phyloP scores from a whole-genome alignment of 2,329 filamentous ascomycete species.

The Dendrostoma leiphaemia region DNA sequence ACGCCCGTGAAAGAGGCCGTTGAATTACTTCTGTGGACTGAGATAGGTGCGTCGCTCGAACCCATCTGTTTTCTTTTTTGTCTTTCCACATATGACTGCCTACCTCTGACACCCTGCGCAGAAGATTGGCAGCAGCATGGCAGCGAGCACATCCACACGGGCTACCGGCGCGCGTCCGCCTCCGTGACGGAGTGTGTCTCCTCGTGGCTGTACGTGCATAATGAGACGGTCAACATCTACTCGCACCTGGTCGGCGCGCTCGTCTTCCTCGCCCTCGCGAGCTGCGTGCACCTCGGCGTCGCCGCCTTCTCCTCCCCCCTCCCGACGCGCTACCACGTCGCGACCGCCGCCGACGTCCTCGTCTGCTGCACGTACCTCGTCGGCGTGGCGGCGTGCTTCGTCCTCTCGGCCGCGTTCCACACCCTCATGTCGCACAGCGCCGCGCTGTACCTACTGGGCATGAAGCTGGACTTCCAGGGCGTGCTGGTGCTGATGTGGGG shows the following conservation, averaged over 20 bases:
- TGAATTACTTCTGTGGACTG: background rate
- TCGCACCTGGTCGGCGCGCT: conserved; percentile 42
- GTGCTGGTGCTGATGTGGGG: conserved; percentile 63
- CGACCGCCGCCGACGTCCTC: conserved; percentile 35
- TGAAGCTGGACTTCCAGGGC: conserved; percentile 60
- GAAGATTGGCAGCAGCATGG: conserved; percentile 25
- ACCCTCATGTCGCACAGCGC: conserved; percentile 55
- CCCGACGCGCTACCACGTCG: conserved; percentile 33
- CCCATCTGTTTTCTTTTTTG: too few relatives aligned
- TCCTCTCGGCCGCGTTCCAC: conserved; percentile 52
- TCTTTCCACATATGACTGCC: background rate
- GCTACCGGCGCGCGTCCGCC: conserved; percentile 28
- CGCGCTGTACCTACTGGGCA: conserved; percentile 46
- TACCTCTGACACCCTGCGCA: background rate
- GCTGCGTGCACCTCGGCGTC: too few relatives aligned
- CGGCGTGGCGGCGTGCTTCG: conserved; percentile 44
- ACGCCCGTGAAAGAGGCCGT: background rate
- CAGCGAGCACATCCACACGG: conserved; percentile 34
- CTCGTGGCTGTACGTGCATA: conserved; percentile 28
- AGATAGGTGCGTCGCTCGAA: background rate
- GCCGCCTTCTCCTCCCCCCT: conserved; percentile 31
- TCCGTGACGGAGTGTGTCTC: conserved; percentile 24
- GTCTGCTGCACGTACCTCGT: conserved; percentile 42
- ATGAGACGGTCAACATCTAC: conserved; percentile 42
- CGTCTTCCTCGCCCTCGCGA: conserved; percentile 36